phyloP scores from a whole-genome alignment of 1,284 basidiomycete genomes.

The Sanghuangporus baumii region DNA sequence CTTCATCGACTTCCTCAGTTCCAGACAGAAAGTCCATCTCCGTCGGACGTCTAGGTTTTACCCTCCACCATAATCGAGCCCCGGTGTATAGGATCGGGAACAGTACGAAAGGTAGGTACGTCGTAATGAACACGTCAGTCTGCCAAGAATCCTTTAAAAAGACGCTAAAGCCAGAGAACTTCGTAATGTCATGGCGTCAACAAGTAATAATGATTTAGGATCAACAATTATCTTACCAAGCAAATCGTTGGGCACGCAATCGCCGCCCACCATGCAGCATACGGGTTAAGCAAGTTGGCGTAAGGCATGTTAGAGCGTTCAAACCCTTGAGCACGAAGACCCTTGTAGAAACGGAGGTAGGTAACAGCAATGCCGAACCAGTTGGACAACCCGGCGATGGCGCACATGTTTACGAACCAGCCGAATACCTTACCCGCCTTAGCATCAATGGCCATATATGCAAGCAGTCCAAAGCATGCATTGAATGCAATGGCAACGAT shows the following conservation, averaged over 20 bases:
- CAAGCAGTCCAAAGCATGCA: slow-evolving; percentile 62
- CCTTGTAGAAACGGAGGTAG: slow-evolving; percentile 42
- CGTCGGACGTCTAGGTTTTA: slow-evolving; percentile 39
- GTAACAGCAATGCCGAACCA: slow-evolving; percentile 62
- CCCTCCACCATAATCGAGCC: slow-evolving; percentile 47
- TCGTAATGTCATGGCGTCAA: not conserved
- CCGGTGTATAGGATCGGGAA: slow-evolving; percentile 75
- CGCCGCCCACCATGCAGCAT: slow-evolving; percentile 43
- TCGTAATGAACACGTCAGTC: slow-evolving; percentile 63
- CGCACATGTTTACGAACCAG: slow-evolving; percentile 76
- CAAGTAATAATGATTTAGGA: not conserved
- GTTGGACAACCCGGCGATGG: slow-evolving; percentile 60
- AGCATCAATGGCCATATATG: slow-evolving; percentile 62
- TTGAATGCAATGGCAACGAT: slow-evolving; percentile 65
- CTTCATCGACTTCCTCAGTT: slow-evolving; percentile 67
- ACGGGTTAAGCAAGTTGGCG: slow-evolving; percentile 29
- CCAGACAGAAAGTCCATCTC: slow-evolving; percentile 80
- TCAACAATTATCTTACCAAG: slow-evolving; percentile 45
- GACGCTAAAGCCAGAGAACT: slow-evolving; percentile 73
- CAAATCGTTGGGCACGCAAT: slow-evolving; percentile 56
- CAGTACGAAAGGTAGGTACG: slow-evolving; percentile 68
- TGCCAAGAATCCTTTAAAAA: slow-evolving; percentile 67
- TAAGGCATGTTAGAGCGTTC: slow-evolving; percentile 35
- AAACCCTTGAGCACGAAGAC: slow-evolving; percentile 38
- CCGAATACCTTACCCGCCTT: slow-evolving; percentile 66